Evolutionary conservation across 1,139 yeast genomes (phyloP).

Genomic region (Saccharomyces hybrid): DNA sequence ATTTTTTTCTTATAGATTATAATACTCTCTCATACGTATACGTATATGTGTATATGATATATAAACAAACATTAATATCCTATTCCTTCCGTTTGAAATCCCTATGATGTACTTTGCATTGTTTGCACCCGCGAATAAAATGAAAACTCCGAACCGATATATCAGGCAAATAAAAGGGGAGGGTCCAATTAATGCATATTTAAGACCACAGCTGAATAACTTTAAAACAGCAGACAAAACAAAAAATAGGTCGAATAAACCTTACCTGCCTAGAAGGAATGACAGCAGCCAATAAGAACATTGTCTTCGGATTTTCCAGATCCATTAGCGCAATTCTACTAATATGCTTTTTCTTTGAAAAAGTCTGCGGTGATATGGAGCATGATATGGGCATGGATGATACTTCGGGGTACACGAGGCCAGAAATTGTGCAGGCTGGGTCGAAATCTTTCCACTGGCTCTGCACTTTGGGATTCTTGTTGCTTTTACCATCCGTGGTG

Average conservation of each 20-base stretch:
- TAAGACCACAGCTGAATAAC: not conserved
- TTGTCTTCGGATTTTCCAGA: not conserved
- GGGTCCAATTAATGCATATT: not conserved
- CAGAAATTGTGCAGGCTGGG: conserved; percentile 38
- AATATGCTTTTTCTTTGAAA: not conserved
- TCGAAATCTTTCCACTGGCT: conserved; percentile 63
- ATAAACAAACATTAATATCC: not conserved
- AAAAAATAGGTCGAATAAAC: not conserved
- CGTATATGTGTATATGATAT: not conserved
- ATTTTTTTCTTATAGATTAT: not conserved
- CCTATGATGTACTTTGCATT: not conserved
- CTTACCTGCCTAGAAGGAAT: not conserved
- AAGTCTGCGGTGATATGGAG: not conserved
- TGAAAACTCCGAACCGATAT: not conserved
- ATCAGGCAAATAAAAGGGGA: not conserved
- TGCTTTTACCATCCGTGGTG: conserved; percentile 49
- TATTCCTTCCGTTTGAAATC: not conserved
- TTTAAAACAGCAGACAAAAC: not conserved
- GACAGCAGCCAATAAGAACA: not conserved
- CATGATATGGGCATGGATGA: conserved; percentile 23
- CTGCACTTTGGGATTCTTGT: conserved; percentile 38
- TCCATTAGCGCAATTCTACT: not conserved
- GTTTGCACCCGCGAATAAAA: not conserved
- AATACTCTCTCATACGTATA: not conserved
- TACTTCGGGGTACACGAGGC: conserved; percentile 27